Conservation (phyloP, 2,329 filamentous ascomycete species). For the Colletotrichum tropicicola region DNA sequence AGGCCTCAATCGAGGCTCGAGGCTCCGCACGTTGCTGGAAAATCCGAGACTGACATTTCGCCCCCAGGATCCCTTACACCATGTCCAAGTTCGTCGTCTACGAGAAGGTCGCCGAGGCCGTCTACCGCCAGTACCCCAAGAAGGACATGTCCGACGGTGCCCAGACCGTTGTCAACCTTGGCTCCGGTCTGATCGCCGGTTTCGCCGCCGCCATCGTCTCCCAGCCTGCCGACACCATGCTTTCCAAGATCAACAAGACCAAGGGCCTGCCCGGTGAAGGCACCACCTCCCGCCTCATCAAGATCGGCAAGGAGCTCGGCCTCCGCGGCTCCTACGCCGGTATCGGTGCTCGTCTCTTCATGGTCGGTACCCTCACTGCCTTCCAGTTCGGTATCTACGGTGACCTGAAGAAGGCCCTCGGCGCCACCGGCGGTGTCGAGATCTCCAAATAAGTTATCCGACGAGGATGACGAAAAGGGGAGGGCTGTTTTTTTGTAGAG, state of each 20-base stretch:
- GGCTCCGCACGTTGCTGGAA: too few relatives aligned
- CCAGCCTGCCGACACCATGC: slow-evolving; percentile 93
- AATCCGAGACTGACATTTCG: slow-evolving; percentile 5
- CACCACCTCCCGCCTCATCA: slow-evolving; percentile 81
- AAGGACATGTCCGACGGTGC: slow-evolving; percentile 69
- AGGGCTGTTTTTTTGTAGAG: slow-evolving; percentile 5
- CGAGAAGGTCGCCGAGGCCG: slow-evolving; percentile 84
- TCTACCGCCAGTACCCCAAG: slow-evolving; percentile 79
- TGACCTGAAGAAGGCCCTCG: slow-evolving; percentile 67
- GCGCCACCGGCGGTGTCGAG: slow-evolving; percentile 80
- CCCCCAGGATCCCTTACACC: slow-evolving; percentile 82
- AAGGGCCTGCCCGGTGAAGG: slow-evolving; percentile 87
- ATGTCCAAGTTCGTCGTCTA: slow-evolving; percentile 96
- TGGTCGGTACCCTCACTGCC: slow-evolving; percentile 77
- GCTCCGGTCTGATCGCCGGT: slow-evolving; percentile 63
- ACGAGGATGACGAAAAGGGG: neutral
- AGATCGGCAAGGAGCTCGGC: slow-evolving; percentile 89
- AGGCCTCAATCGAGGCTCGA: too few relatives aligned
- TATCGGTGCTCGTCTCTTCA: slow-evolving; percentile 76
- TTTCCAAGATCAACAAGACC: slow-evolving; percentile 96
- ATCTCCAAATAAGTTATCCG: slow-evolving; percentile 58
- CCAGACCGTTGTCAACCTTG: slow-evolving; percentile 85
- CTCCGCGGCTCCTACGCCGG: slow-evolving; percentile 80
- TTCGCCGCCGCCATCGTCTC: slow-evolving; percentile 89
- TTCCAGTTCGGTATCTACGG: slow-evolving; percentile 93